Evolutionary conservation across 2,329 filamentous ascomycete genomes (phyloP).

Genomic region (Microthyrium microscopicum): DNA sequence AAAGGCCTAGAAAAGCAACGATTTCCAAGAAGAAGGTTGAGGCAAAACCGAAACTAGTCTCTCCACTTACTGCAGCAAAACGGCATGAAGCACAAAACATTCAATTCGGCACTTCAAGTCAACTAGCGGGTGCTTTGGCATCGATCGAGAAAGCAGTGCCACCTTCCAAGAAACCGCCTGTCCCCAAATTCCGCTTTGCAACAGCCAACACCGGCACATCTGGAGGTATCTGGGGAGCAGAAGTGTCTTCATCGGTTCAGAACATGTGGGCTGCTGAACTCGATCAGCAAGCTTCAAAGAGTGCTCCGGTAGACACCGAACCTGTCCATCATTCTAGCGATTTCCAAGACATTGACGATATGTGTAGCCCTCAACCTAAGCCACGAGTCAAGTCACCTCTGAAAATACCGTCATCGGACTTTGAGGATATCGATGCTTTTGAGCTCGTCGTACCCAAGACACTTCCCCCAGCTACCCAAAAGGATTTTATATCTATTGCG

Average conservation of each 20-base stretch:
- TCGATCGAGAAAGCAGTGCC: slow-evolving; percentile 18
- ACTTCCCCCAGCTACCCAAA: no score
- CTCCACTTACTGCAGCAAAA: slow-evolving; percentile 16
- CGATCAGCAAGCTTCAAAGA: neutral
- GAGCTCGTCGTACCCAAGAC: no score
- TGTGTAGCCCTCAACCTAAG: slow-evolving; percentile 23
- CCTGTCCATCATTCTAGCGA: neutral
- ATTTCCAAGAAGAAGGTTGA: slow-evolving; percentile 16
- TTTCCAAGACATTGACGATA: slow-evolving; percentile 16
- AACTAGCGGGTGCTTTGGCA: slow-evolving; percentile 21
- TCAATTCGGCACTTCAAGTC: slow-evolving; percentile 24
- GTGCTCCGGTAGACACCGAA: neutral
- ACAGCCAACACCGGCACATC: neutral
- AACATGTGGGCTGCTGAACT: neutral
- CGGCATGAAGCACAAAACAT: slow-evolving; percentile 18
- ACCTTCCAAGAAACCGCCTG: slow-evolving; percentile 15
- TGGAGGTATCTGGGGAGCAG: no score
- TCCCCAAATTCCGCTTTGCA: neutral
- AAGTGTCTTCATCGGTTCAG: no score
- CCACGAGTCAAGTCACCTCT: slow-evolving; percentile 20
- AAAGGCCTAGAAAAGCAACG: slow-evolving; percentile 8
- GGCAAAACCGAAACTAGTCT: slow-evolving; percentile 18
- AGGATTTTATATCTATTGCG: no score
- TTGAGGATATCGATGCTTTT: no score
- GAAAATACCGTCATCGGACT: no score